Base-by-base conservation (phyloP, 1,284 basidiomycete genomes). In the Trichosporon faecale region DNA sequence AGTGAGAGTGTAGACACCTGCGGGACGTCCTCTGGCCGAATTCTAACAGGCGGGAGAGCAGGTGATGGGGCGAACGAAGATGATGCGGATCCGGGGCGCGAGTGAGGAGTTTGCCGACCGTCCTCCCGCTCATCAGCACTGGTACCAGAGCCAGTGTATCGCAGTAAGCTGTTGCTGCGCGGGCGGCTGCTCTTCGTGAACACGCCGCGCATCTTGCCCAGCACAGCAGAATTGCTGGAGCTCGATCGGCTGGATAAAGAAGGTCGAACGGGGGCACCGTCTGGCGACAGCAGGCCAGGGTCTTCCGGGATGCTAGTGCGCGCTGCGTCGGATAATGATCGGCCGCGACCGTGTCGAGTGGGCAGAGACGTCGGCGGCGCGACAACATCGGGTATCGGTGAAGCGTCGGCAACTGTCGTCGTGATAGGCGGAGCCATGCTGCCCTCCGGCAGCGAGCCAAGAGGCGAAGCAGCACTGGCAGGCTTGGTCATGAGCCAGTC, bases 181-280 rank as follows among this genome's bases (percentile, higher is more conserved):
- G 74, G 70, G 5, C 81, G 71, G 57, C 27, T 73, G 14, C 68
- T 73, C 66, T 76, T 76, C 3, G 73, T 66, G 44, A 83, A 79
- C 11, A 81, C 80, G 14, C 69, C 78, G 55, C 77, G 76, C 71
- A 82, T 78, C 57, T 77, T 72, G 57, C 74, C 77, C 9, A 82
- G 70, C 35, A 82, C 77, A 3, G 72, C 77, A 6, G 80, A 81
- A 33, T 76, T 80, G 35, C 75, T 76, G 7, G 82, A 82, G 66
- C 75, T 77, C 0, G 79, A 74, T 21, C 82, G 65, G 18, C 70
- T 71, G 6, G 46, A 74, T 66, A 29, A 46, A 25, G 12, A 6
- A 0, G 70, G 70, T 2, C 67, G 61, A 18, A 31, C 14, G 11
- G 67, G 66, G n/a, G 68, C 57, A 5, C 49, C 40, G 11, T 61